Evolutionary conservation across 2,329 filamentous ascomycete species (phyloP).

Genomic region (Leptographium lundbergii): DNA sequence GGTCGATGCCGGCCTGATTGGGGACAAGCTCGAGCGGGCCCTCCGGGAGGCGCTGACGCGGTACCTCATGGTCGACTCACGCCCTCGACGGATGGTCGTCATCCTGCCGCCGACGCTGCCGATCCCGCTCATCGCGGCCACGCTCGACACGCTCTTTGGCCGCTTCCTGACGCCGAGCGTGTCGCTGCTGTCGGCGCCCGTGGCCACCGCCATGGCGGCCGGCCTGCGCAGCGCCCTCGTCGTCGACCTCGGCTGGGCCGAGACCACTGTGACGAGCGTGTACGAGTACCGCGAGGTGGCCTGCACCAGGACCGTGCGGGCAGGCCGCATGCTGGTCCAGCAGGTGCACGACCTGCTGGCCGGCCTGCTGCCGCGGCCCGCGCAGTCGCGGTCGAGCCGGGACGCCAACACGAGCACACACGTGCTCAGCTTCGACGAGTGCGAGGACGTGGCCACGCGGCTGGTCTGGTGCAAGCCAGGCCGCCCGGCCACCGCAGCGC

Average conservation of each 20-base stretch:
- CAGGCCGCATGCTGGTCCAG: slow-evolving; percentile 57
- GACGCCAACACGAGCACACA: slow-evolving; percentile 16
- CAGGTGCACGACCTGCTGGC: slow-evolving; percentile 55
- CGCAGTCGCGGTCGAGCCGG: slow-evolving; percentile 12
- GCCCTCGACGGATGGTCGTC: slow-evolving; percentile 60
- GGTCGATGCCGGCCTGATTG: slow-evolving; percentile 65
- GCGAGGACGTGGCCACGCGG: slow-evolving; percentile 64
- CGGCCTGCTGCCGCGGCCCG: slow-evolving; percentile 13
- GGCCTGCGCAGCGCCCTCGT: slow-evolving; percentile 78
- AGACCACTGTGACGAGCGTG: slow-evolving; percentile 73
- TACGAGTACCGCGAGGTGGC: slow-evolving; percentile 83
- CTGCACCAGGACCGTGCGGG: slow-evolving; percentile 58
- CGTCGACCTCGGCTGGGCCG: slow-evolving; percentile 84
- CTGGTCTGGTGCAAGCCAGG: slow-evolving; percentile 59
- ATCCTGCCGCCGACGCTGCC: slow-evolving; percentile 39
- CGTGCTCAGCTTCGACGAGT: slow-evolving; percentile 58
- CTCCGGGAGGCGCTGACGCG: slow-evolving; percentile 73
- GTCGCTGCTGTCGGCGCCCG: slow-evolving; percentile 65
- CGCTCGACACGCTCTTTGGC: slow-evolving; percentile 67
- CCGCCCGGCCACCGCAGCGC: slow-evolving; percentile 4
- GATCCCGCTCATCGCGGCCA: slow-evolving; percentile 29
- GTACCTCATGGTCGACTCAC: slow-evolving; percentile 59
- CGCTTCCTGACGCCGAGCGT: slow-evolving; percentile 70
- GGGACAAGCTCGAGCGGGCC: slow-evolving; percentile 75
- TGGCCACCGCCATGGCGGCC: slow-evolving; percentile 63